These are phyloP conservation scores for Nakaseomyces kungkrabaensis DNA, from an alignment of 1,139 yeast species.

Conservation along the genomic window DNA sequence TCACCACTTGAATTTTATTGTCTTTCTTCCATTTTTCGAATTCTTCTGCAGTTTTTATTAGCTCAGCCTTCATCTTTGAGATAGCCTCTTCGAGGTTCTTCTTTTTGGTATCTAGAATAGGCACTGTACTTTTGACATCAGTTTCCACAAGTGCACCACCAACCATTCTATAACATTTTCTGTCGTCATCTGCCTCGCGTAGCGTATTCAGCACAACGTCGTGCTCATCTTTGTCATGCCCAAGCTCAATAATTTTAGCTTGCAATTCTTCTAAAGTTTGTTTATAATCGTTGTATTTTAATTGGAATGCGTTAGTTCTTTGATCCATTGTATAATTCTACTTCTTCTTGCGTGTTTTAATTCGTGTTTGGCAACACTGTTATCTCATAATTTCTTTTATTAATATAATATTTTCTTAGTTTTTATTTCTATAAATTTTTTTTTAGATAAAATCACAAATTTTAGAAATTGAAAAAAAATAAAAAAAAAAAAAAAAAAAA, in stretches of 20 bases:
- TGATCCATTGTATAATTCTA: slow-evolving; percentile 8
- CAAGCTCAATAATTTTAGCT: slow-evolving; percentile 44
- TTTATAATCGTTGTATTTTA: slow-evolving; percentile 52
- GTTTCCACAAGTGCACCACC: slow-evolving; percentile 89
- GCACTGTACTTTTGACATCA: slow-evolving; percentile 64
- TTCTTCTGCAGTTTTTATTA: slow-evolving; percentile 40
- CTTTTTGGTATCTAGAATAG: slow-evolving; percentile 54
- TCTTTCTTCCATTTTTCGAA: slow-evolving; percentile 60
- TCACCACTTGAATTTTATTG: slow-evolving; percentile 57
- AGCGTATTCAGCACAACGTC: slow-evolving; percentile 48
- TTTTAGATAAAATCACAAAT: no score
- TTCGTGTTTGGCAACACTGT: no score
- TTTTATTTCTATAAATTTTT: no score
- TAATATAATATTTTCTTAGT: not conserved
- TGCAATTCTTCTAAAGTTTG: slow-evolving; percentile 49
- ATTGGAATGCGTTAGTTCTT: slow-evolving; percentile 36
- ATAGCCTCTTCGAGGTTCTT: slow-evolving; percentile 37
- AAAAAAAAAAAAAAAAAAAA: no score
- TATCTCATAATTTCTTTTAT: no score
- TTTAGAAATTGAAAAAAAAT: no score
- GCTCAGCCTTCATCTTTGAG: slow-evolving; percentile 37
- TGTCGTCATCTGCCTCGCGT: slow-evolving; percentile 36
- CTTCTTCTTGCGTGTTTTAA: no score
- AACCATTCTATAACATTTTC: slow-evolving; percentile 87
- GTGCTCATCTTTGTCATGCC: slow-evolving; percentile 43